Evolutionary conservation across 2,329 filamentous ascomycete genomes (phyloP).

Genomic region (Penicillium sp.): DNA sequence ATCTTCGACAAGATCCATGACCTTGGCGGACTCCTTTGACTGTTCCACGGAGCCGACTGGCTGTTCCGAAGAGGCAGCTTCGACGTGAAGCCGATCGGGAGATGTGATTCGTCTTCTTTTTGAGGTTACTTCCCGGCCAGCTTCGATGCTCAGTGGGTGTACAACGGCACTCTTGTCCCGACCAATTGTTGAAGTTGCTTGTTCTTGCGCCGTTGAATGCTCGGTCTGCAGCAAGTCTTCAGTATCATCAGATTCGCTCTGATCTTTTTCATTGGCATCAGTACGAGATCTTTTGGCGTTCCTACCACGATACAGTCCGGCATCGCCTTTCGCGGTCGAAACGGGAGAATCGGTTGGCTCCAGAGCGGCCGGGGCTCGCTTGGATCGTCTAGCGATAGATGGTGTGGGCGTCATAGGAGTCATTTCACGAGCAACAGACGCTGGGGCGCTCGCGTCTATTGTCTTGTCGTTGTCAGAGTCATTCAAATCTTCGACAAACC

Average conservation of each 20-base stretch:
- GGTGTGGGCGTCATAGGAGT: not conserved
- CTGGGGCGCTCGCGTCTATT: not conserved
- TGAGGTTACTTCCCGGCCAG: constrained; percentile 6
- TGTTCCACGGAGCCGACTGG: not conserved
- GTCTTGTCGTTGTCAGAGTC: constrained; percentile 6
- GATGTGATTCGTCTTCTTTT: constrained; percentile 16
- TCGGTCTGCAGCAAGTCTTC: not conserved
- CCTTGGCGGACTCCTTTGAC: not conserved
- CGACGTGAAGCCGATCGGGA: not conserved
- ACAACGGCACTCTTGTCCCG: constrained; percentile 5
- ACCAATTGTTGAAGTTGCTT: not conserved
- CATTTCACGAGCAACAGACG: not conserved
- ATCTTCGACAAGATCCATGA: not conserved
- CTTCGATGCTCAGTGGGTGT: constrained; percentile 5
- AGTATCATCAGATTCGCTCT: not conserved
- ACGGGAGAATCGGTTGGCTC: not conserved
- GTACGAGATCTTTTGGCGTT: not conserved
- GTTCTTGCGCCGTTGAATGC: not conserved
- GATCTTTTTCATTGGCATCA: not conserved
- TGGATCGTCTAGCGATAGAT: not conserved
- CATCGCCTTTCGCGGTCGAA: not conserved
- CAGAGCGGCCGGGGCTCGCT: constrained; percentile 1
- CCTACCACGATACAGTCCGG: not conserved
- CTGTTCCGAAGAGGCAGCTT: not conserved
- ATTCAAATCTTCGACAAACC: constrained; percentile 29